phyloP scores from a whole-genome alignment of 768 basidiomycete species.

The Trametes sanguinea region DNA sequence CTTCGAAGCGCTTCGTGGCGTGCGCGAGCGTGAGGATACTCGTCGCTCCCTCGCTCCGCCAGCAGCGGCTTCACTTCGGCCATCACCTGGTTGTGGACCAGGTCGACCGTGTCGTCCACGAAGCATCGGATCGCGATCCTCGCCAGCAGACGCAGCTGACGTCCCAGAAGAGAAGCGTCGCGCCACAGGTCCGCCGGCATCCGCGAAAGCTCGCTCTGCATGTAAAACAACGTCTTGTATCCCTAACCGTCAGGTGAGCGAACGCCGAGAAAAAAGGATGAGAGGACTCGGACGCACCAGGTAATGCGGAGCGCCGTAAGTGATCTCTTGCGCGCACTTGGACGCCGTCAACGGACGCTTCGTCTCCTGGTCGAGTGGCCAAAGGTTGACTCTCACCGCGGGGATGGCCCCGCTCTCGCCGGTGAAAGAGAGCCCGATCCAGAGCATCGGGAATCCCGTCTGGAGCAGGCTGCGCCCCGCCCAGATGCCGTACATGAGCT shows the following conservation, averaged over 20 bases:
- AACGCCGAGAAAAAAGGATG: neutral
- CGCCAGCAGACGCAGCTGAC: neutral
- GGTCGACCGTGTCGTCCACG: neutral
- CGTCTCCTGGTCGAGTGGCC: neutral
- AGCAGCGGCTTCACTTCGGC: neutral
- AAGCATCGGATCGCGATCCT: neutral
- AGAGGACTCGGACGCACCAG: neutral
- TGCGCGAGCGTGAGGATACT: neutral
- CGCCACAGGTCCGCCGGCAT: neutral
- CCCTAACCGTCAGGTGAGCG: neutral
- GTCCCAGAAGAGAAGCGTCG: neutral
- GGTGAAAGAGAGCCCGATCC: too few relatives aligned
- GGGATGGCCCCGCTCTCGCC: neutral
- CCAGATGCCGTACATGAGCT: too few relatives aligned
- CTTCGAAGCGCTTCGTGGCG: neutral
- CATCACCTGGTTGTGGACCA: neutral
- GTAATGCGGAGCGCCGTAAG: neutral
- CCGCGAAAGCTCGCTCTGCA: neutral
- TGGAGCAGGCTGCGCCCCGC: too few relatives aligned
- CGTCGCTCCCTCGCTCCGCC: neutral
- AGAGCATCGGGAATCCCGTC: too few relatives aligned
- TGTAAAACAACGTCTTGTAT: conserved; percentile 1
- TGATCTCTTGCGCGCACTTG: conserved; percentile 1
- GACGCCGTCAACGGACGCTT: neutral
- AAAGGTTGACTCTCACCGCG: neutral